Conservation (phyloP, 2,329 filamentous ascomycete species). For the Lachnellula arida region DNA sequence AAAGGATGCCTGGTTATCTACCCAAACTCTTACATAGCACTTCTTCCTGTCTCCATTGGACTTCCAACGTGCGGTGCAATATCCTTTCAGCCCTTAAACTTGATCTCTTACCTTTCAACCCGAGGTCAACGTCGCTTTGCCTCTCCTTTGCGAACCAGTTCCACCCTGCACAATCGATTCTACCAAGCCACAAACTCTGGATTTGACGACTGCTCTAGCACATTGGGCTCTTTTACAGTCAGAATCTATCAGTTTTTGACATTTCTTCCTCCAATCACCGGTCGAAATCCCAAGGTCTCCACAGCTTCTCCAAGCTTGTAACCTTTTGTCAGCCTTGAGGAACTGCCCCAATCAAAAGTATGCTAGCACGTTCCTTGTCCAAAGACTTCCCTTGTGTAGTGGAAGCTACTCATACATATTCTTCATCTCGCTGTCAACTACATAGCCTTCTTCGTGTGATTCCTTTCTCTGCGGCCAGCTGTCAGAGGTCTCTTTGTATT, state of each 20-base stretch:
- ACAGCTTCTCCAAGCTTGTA: not conserved
- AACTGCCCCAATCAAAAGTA: not conserved
- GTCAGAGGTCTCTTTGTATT: not conserved
- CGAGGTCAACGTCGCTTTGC: not conserved
- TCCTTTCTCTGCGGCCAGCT: not conserved
- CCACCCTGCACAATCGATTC: not conserved
- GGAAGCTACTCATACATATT: not conserved
- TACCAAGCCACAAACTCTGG: not conserved
- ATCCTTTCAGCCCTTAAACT: not conserved
- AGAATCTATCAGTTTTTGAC: not conserved
- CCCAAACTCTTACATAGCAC: not conserved
- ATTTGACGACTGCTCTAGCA: not conserved
- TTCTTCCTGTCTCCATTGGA: not conserved
- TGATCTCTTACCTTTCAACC: not conserved
- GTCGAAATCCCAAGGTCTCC: no score
- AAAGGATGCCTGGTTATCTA: not conserved
- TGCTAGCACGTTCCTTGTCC: not conserved
- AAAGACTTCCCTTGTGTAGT: not conserved
- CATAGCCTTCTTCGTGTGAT: not conserved
- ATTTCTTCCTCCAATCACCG: not conserved
- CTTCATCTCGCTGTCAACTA: not conserved
- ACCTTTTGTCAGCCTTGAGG: not conserved
- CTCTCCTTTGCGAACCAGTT: not conserved
- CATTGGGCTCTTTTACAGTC: not conserved
- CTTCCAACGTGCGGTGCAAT: not conserved